Evolutionary conservation across 2,329 filamentous ascomycete species (phyloP).

Genomic region (Xylariaceae sp.): DNA sequence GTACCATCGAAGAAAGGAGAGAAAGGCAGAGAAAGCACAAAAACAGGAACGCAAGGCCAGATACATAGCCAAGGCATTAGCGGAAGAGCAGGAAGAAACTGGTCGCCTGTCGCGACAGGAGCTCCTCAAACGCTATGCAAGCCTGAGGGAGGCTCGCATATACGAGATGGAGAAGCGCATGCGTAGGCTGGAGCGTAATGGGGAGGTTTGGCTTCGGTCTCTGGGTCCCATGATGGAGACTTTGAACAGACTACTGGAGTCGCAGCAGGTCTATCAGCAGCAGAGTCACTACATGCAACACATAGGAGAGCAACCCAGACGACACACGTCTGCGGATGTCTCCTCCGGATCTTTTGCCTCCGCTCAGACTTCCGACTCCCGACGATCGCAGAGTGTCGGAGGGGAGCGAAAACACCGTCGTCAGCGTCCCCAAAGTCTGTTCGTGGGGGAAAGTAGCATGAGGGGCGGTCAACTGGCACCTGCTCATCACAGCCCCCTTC

Average conservation of each 20-base stretch:
- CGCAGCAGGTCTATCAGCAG: slow-evolving; percentile 18
- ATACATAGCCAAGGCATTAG: slow-evolving; percentile 20
- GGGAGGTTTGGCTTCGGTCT: slow-evolving; percentile 41
- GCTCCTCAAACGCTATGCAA: slow-evolving; percentile 35
- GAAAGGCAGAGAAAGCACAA: slow-evolving; percentile 12
- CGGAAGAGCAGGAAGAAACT: slow-evolving; percentile 19
- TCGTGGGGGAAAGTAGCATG: background rate
- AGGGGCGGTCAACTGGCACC: background rate
- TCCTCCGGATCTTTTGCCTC: slow-evolving; percentile 3
- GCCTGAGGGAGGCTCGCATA: slow-evolving; percentile 36
- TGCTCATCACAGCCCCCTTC: background rate
- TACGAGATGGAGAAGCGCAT: slow-evolving; percentile 45
- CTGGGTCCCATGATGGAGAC: slow-evolving; percentile 42
- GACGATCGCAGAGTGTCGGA: background rate
- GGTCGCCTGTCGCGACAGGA: slow-evolving; percentile 24
- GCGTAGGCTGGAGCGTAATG: slow-evolving; percentile 41
- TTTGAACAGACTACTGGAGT: slow-evolving; percentile 30
- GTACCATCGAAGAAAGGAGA: slow-evolving; percentile 12
- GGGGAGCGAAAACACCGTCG: background rate
- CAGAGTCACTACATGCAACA: slow-evolving; percentile 1
- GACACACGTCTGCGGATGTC: slow-evolving; percentile 6
- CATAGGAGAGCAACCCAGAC: background rate
- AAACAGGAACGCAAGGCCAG: slow-evolving; percentile 16
- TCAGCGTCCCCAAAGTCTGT: background rate
- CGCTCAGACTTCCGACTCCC: slow-evolving; percentile 2